Conservation (phyloP, 805 yeast genomes). For the Kuraishia piskuri region DNA sequence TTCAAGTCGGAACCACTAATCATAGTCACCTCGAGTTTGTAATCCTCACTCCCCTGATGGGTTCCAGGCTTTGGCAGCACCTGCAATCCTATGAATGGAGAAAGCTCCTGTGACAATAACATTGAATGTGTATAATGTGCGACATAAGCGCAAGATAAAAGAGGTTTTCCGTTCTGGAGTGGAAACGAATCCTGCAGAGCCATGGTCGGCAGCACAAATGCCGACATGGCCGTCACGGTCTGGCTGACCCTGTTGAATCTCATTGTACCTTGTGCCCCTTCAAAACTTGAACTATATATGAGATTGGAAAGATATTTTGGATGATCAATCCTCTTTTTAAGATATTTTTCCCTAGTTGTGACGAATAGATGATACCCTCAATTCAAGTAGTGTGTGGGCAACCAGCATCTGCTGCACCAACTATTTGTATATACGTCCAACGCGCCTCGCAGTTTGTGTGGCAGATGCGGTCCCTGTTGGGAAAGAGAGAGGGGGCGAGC, state of each 20-base stretch:
- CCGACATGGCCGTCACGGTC: background rate
- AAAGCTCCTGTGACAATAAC: constrained; percentile 10
- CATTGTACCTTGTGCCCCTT: background rate
- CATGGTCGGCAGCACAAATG: background rate
- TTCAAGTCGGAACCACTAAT: constrained; percentile 16
- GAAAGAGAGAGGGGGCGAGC: background rate
- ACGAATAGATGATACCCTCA: background rate
- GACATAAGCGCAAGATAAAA: constrained; percentile 23
- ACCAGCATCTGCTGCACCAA: background rate
- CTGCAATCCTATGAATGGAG: constrained; percentile 13
- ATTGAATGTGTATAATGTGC: constrained; percentile 15
- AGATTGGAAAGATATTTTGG: no score
- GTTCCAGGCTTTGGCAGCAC: constrained; percentile 7
- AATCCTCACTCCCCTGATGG: constrained; percentile 2
- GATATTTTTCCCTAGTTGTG: background rate
- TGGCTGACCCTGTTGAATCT: background rate
- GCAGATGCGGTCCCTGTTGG: background rate
- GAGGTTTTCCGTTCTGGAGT: constrained; percentile 11
- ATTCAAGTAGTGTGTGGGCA: background rate
- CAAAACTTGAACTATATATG: no score
- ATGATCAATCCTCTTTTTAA: no score
- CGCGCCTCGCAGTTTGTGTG: background rate
- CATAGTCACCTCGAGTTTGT: constrained; percentile 13
- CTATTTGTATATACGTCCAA: no score
- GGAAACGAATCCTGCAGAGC: constrained; percentile 17